Percentiles rank a stretch among this genome's conserved stretches.
Conservation (phyloP, 2,329 filamentous ascomycete species). For the Pseudogymnoascus sp. region DNA sequence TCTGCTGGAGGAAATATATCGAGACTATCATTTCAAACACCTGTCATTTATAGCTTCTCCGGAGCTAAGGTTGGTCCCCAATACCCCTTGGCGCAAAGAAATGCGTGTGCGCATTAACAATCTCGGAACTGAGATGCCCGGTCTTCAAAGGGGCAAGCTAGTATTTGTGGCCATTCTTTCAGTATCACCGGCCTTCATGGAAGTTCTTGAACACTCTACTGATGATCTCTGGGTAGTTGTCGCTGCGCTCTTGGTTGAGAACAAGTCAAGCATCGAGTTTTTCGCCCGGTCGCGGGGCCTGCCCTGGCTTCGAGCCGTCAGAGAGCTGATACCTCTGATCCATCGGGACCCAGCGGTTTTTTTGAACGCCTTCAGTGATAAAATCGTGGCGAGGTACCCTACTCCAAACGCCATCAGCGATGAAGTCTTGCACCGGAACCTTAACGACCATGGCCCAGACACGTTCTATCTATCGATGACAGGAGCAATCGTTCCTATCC, state of each 20-base stretch:
- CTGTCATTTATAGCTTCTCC: background rate
- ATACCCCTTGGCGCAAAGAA: background rate
- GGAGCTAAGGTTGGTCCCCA: background rate
- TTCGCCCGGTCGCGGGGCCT: background rate
- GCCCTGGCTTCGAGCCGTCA: background rate
- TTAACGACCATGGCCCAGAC: conserved; percentile 1
- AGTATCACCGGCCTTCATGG: background rate
- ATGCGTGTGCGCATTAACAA: background rate
- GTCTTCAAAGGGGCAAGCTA: background rate
- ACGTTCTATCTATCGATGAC: background rate
- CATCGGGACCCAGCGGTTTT: background rate
- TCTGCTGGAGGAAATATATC: background rate
- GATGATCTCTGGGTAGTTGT: background rate
- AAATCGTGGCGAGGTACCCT: background rate
- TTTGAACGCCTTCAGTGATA: background rate
- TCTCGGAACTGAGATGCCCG: background rate
- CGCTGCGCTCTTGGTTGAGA: background rate
- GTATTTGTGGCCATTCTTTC: background rate
- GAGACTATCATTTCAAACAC: background rate
- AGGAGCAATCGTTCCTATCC: background rate
- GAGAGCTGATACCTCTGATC: background rate
- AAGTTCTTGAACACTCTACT: background rate
- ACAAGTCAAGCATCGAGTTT: background rate
- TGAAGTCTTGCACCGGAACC: background rate
- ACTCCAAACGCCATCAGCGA: background rate